These are phyloP conservation scores for Colletotrichum sp. DNA, from an alignment of 2,329 filamentous ascomycete species.

Conservation along the genomic window DNA sequence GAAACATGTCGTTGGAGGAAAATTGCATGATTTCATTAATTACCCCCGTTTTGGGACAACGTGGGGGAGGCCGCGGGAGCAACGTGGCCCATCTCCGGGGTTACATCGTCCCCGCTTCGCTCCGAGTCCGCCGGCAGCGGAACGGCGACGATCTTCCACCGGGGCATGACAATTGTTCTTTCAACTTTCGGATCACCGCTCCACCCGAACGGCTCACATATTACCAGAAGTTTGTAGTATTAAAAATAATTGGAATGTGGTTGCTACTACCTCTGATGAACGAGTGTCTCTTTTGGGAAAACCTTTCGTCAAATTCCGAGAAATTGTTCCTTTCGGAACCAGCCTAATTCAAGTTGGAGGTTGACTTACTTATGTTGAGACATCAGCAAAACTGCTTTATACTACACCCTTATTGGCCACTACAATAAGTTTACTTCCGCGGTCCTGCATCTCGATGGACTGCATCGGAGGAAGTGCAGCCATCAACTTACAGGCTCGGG, in stretches of 20 bases:
- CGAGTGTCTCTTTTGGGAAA: neutral
- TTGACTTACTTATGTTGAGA: neutral
- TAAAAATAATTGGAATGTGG: neutral
- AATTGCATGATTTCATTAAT: neutral
- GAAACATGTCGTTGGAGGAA: slow-evolving; percentile 14
- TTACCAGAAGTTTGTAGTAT: neutral
- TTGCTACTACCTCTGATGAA: neutral
- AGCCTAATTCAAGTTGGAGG: neutral
- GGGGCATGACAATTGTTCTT: neutral
- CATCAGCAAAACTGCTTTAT: neutral
- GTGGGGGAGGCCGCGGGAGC: neutral
- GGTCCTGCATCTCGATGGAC: neutral
- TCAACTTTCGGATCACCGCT: neutral
- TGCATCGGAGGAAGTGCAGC: neutral
- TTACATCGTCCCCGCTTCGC: neutral
- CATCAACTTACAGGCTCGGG: neutral
- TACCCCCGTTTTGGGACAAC: neutral
- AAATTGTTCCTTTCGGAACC: neutral
- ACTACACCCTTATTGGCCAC: neutral
- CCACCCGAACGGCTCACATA: neutral
- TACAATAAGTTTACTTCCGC: neutral
- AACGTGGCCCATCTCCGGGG: neutral
- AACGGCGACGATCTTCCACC: neutral
- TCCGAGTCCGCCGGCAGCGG: neutral
- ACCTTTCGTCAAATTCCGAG: neutral